phyloP scores from a whole-genome alignment of 345 rosid genomes.

The Gossypium arboreum region DNA sequence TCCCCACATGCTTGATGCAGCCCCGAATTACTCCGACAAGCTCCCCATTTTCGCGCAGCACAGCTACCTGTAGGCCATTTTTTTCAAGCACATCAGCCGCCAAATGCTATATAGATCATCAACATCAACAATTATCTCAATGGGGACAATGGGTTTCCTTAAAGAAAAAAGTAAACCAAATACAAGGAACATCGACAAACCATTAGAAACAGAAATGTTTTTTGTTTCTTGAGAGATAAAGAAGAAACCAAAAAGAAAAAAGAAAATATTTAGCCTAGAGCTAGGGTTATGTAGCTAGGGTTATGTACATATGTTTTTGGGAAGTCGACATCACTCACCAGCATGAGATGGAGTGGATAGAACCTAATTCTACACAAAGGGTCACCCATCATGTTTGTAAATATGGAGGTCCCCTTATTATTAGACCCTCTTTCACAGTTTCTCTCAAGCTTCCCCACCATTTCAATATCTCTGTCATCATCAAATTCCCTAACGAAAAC shows the following conservation, averaged over 20 bases:
- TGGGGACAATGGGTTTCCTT: slow-evolving; percentile 21
- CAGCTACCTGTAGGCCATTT: slow-evolving; percentile 50
- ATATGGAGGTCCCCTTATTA: slow-evolving; percentile 37
- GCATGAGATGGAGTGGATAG: slow-evolving; percentile 48
- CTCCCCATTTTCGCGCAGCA: slow-evolving; percentile 45
- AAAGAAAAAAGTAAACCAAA: not conserved
- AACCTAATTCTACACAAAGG: slow-evolving; percentile 52
- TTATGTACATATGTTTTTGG: not conserved
- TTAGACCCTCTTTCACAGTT: slow-evolving; percentile 37
- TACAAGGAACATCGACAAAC: slow-evolving; percentile 11
- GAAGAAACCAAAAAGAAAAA: not conserved
- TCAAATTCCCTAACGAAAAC: slow-evolving; percentile 46
- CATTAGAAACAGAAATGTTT: not conserved
- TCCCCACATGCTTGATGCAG: slow-evolving; percentile 53
- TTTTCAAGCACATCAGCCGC: slow-evolving; percentile 15
- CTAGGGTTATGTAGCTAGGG: not conserved
- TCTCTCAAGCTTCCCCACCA: slow-evolving; percentile 60
- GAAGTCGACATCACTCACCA: slow-evolving; percentile 35
- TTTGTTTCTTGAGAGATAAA: not conserved
- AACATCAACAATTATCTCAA: slow-evolving; percentile 7
- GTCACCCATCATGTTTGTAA: slow-evolving; percentile 38
- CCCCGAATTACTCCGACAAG: slow-evolving; percentile 59
- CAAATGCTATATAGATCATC: not conserved
- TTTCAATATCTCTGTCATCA: slow-evolving; percentile 34
- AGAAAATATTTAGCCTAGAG: not conserved